A percentile compares a stretch with the other conserved stretches of the same genome.
phyloP scores from a whole-genome alignment of 1,284 basidiomycete genomes.

The Heterobasidion irregulare region DNA sequence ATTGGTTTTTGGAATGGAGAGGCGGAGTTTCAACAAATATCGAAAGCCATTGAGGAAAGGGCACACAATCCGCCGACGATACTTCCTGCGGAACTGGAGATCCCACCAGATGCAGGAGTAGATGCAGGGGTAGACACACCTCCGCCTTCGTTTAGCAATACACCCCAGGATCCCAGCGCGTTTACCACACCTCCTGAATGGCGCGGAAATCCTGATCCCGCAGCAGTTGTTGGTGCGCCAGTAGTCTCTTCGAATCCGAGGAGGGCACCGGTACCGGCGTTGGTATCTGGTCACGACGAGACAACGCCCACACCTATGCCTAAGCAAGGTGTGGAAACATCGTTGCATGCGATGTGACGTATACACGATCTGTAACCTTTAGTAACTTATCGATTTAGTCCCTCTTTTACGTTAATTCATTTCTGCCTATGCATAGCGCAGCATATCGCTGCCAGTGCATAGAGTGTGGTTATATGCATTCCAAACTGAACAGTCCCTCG shows the following conservation, averaged over 20 bases:
- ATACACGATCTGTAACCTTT: neutral
- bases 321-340: neutral
- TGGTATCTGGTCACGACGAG: slow-evolving; percentile 20
- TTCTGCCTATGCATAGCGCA: no score
- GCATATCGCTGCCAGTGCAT: no score
- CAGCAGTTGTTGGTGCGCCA: slow-evolving; percentile 25
- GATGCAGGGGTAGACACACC: neutral
- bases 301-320: slow-evolving; percentile 19
- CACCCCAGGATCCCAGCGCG: slow-evolving; percentile 4
- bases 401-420: no score
- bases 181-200: slow-evolving; percentile 26
- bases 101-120: neutral
- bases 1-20: slow-evolving; percentile 50
- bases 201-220: slow-evolving; percentile 30
- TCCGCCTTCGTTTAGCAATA: neutral
- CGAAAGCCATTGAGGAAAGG: slow-evolving; percentile 42
- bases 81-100: slow-evolving; percentile 2
- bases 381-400: neutral
- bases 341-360: neutral
- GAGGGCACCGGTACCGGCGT: slow-evolving; percentile 26
- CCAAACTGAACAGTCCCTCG: no score
- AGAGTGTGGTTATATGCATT: no score
- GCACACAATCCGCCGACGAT: slow-evolving; percentile 11
- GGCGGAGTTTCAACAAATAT: slow-evolving; percentile 52
- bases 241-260: slow-evolving; percentile 25